Evolutionary conservation across 108 stramenopile species (phyloP).

Genomic region (Skeletonema potamos): DNA sequence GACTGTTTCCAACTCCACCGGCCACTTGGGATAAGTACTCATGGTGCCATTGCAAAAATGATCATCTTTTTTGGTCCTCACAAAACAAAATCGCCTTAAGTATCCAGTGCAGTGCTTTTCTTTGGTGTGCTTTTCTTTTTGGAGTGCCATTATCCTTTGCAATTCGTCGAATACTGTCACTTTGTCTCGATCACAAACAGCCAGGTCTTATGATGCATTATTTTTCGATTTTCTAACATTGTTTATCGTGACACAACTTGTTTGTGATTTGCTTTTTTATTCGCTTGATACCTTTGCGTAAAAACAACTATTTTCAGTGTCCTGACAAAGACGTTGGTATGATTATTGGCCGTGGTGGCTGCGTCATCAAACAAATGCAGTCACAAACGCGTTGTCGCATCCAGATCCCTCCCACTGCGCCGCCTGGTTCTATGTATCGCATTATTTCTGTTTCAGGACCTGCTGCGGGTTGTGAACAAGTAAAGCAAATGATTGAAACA

Average conservation of each 20-base stretch:
- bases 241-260: conserved; percentile 4
- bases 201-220: not conserved
- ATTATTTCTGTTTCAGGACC: conserved; percentile 76
- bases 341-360: conserved; percentile 86
- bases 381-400: conserved; percentile 70
- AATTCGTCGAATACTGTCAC: not conserved
- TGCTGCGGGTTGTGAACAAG: conserved; percentile 68
- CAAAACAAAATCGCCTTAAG: not conserved
- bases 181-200: not conserved
- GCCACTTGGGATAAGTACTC: not conserved
- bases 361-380: conserved; percentile 89
- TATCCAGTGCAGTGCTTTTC: conserved; percentile 3
- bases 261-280: conserved; percentile 9
- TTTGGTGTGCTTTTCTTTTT: not conserved
- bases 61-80: conserved; percentile 15
- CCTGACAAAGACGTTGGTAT: conserved; percentile 88
- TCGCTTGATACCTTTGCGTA: not conserved
- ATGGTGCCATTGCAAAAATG: conserved; percentile 8
- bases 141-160: conserved; percentile 4
- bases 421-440: conserved; percentile 76
- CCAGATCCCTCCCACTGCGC: conserved; percentile 80
- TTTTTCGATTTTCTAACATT: conserved; percentile 1
- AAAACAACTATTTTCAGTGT: conserved; percentile 35
- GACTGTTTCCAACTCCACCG: not conserved
- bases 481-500: conserved; percentile 71